Evolutionary conservation across 2,329 filamentous ascomycete species (phyloP), one percentile per base, ranked within the genome.

Genomic region (Penicillium brasilianum): DNA sequence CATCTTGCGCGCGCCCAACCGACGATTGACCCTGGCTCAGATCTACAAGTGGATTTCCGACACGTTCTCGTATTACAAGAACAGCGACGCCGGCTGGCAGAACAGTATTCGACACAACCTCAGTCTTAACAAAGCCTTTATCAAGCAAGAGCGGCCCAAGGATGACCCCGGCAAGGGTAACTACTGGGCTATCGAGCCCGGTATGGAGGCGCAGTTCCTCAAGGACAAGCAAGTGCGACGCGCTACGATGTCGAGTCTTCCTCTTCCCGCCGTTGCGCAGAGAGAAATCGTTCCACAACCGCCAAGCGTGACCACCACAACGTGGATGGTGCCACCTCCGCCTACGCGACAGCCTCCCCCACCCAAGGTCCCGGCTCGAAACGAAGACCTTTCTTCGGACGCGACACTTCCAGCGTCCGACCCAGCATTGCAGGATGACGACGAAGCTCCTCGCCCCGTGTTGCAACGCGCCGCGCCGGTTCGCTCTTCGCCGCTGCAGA

Each of bases 1-100:
- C 55, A 97, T 99, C 70, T 83, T 98, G 22, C 88, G 93, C 64
- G 92, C 95, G 4, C 89, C 91, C 13, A 88, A 89, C 63, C 88
- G 93, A 62, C 90, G 91, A 55, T 83, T 98, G 64, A 98, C 95
- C 0, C 84, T 99, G 18, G 88, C 93, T 28, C 93, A 97, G 77
- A 99, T 99, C 69, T 99, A 98, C 84, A 97, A 96, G 75, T 99
- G 95, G 94, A 98, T 99, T 71, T 96, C 92, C n/a, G 92, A 96
- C 75, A 93, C 90, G 18, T 98, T 91, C 75, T 88, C 87, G 5
- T 97, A 94, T 78, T 99, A 98, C 81, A 89, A 87, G 68, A 86
- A 88, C 46, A 86, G 89, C 58, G 93, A 97, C 71, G 88, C 91
- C 11, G 94, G 95, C 65, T 99, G 95, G 95, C 94, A 98, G 78